A percentile compares a stretch with the other conserved stretches of the same genome.
phyloP scores from a whole-genome alignment of 352 stramenopile genomes.

The Phytophthora pinifolia region DNA sequence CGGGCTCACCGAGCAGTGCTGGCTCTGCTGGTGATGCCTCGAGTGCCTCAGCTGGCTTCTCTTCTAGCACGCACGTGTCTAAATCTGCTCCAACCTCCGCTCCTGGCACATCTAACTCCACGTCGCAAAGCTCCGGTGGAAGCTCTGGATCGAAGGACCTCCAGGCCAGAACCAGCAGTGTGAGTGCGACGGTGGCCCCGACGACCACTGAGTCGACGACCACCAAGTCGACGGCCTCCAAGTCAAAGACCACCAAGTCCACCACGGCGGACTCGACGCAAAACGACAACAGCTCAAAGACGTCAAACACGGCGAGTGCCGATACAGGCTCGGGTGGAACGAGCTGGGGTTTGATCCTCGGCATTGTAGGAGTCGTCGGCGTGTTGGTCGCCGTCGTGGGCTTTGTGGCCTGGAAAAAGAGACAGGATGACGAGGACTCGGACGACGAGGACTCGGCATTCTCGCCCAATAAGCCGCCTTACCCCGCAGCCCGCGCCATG shows the following conservation, averaged over 20 bases:
- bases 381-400: slow-evolving; percentile 49
- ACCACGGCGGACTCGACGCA: slow-evolving; percentile 26
- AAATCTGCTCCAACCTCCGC: slow-evolving; percentile 16
- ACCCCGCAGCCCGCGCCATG: slow-evolving; percentile 7
- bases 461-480: slow-evolving; percentile 27
- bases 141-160: slow-evolving; percentile 21
- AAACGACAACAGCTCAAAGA: slow-evolving; percentile 20
- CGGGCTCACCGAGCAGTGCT: slow-evolving; percentile 27
- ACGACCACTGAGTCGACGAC: slow-evolving; percentile 16
- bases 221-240: slow-evolving; percentile 31
- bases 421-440: slow-evolving; percentile 61
- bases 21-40: slow-evolving; percentile 13
- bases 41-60: slow-evolving; percentile 18
- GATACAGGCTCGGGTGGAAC: slow-evolving; percentile 28
- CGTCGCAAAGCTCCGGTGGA: slow-evolving; percentile 11
- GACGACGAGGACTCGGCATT: slow-evolving; percentile 49
- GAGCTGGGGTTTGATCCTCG: slow-evolving; percentile 52
- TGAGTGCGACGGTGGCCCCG: slow-evolving; percentile 24
- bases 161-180: slow-evolving; percentile 14
- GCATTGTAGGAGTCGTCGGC: slow-evolving; percentile 40
- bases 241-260: slow-evolving; percentile 26
- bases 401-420: slow-evolving; percentile 65
- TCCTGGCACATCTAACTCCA: slow-evolving; percentile 18
- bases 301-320: slow-evolving; percentile 37
- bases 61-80: slow-evolving; percentile 11